A percentile compares a stretch with the other conserved stretches of the same genome.
Conservation (phyloP, 345 rosid genomes). For the Salix suchowensis region DNA sequence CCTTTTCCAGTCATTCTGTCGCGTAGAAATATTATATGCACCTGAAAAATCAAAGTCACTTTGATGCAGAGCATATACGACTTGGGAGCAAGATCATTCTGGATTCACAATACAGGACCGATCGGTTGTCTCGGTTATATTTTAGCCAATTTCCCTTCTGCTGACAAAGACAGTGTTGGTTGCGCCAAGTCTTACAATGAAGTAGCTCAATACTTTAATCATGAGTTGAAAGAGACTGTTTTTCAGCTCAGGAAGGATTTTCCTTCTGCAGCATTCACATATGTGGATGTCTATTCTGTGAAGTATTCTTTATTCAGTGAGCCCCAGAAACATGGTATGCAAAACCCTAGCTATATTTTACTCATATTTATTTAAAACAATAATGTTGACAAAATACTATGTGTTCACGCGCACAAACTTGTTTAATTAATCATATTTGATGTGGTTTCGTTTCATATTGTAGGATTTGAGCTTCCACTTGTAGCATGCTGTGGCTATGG, state of each 20-base stretch:
- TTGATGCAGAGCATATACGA: constrained; percentile 37
- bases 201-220: constrained; percentile 46
- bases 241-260: constrained; percentile 30
- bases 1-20: too few species aligned
- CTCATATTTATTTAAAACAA: not conserved
- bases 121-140: constrained; percentile 54
- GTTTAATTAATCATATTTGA: not conserved
- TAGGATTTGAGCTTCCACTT: constrained; percentile 18
- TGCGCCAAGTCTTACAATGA: constrained; percentile 46
- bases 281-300: constrained; percentile 46
- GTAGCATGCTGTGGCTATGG: constrained; percentile 15
- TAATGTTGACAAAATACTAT: too few species aligned
- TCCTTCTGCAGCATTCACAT: constrained; percentile 39
- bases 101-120: constrained; percentile 79
- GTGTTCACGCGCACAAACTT: too few species aligned
- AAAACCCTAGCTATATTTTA: not conserved
- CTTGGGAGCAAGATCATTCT: constrained; percentile 47
- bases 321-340: constrained; percentile 40
- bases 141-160: constrained; percentile 23
- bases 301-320: constrained; percentile 43
- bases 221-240: constrained; percentile 29
- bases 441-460: too few species aligned
- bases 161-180: constrained; percentile 38
- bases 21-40: too few species aligned
- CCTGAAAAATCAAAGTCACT: not conserved